These are phyloP conservation scores for Euphorbia tirucalli DNA, from an alignment of 345 rosid species.

Conservation along the genomic window DNA sequence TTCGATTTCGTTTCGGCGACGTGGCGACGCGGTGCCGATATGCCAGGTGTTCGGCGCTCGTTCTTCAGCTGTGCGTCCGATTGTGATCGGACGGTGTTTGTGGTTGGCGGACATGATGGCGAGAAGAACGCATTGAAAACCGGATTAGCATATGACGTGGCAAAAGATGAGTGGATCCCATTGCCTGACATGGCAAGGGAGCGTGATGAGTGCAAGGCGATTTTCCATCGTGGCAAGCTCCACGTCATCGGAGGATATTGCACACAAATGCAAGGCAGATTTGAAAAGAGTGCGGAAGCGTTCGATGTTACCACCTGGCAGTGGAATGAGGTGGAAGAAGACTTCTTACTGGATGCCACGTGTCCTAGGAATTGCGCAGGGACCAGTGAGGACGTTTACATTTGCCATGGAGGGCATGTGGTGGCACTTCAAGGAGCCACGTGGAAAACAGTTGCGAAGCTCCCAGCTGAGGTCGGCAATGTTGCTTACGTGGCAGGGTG, in stretches of 20 bases:
- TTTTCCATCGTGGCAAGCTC: constrained; percentile 61
- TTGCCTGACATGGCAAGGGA: constrained; percentile 69
- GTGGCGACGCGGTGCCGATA: constrained; percentile 64
- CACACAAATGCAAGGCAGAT: constrained; percentile 71
- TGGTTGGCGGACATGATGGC: constrained; percentile 73
- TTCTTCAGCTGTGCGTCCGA: constrained; percentile 74
- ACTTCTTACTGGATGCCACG: constrained; percentile 25
- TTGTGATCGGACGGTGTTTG: constrained; percentile 48
- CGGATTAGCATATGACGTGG: constrained; percentile 58
- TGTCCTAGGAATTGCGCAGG: constrained; percentile 39
- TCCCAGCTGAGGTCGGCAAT: constrained; percentile 52
- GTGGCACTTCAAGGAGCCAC: constrained; percentile 14
- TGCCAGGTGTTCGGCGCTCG: constrained; percentile 64
- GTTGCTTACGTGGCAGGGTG: constrained; percentile 37
- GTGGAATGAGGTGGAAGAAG: constrained; percentile 42
- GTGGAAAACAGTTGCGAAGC: constrained; percentile 46
- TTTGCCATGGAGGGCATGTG: constrained; percentile 45
- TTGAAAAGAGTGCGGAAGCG: constrained; percentile 43
- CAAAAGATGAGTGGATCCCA: constrained; percentile 43
- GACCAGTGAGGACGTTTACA: constrained; percentile 33
- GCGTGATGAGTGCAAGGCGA: constrained; percentile 71
- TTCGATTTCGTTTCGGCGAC: constrained; percentile 45
- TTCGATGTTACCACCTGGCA: constrained; percentile 42
- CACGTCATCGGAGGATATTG: constrained; percentile 75
- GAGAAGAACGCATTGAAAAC: constrained; percentile 70